Base-by-base conservation (phyloP, 306 rosid species). In the Quercus bicolor region DNA sequence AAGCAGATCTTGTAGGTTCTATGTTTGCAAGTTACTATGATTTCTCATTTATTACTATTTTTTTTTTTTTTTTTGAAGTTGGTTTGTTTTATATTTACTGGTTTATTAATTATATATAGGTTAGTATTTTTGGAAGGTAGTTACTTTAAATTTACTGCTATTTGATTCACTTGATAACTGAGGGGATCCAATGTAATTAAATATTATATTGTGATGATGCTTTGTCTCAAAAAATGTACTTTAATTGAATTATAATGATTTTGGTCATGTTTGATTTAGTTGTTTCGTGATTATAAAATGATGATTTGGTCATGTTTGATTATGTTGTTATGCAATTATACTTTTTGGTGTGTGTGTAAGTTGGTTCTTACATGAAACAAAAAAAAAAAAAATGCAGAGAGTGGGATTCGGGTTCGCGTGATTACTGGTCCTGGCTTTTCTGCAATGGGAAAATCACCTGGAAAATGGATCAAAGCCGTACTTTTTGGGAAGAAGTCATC, bases 361-460 rank as follows among this genome's bases (percentile, higher is more conserved):
- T 34, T 57, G 53, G 53, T 69, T 52, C 26, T 74, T 18, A 20
- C 8, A 24, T 69, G 55, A 68, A 48, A 1, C 33, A 68, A 61
- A 43, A 52, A 48, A 61, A 43, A 43, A 10, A 68, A 75, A 61
- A 52, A 52, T 84, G 76, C 74, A 45, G 77, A 72, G 60, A 68
- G 68, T 20, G 57, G 54, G 56, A 31, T 69, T 73, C 15, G 59
- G 83, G 75, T 73, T 60, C 33, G 80, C 70, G 59, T 68, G 59
- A 6, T 80, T 62, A 7, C 88, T 83, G 93, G 73, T 81, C 68
- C 81, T 77, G 77, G 76, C 62, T 72, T 73, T 70, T 56, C 26
- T 74, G 77, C 85, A 76, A 96, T 93, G 99, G 98, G 97, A 26
- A 96, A 93, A 82, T 96, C 99, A 59, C 99, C 99, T 0, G 98